Evolutionary conservation across 495 filamentous ascomycete species (phyloP), one percentile per base, ranked within the genome.

Genomic region (Penicillium paradoxum): DNA sequence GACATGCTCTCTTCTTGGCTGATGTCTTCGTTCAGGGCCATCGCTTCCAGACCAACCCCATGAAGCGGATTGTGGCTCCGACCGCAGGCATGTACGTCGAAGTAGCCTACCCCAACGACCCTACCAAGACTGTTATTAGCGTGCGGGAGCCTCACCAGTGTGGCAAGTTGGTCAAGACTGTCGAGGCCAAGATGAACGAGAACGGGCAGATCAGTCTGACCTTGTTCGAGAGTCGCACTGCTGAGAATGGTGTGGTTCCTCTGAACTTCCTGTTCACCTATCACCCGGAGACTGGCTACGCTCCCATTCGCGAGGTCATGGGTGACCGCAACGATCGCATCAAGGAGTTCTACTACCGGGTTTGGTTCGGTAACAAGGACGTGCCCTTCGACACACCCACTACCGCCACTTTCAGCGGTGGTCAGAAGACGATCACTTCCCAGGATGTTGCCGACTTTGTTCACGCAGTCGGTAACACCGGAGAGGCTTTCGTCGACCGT

Each of bases 371-470:
- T 14, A 84, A 90, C 60, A 91, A 93, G 60, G 65, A 78, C 22
- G 79, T 91, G 17, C 88, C 95, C 27, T 90, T 96, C 45, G 85
- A 97, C 59, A 83, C 84, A 9, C 74, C 87, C 13, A 87, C 95
- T 33, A 90, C 89, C 4, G 85, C 86, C 60, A 85, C 83, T 38
- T 98, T 98, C 66, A 88, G 88, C 55, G 93, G 93, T 61, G 95
- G 95, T 55, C 81, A 81, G 55, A 79, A 88, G 30, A 89, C 79
- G 14, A 90, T 98, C 57, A 96, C 90, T 11, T 83, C 83, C 40
- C 87, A 95, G 58, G 91, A 87, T 46, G 96, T 98, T 65, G 92
- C 92, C 49, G 95, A 98, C 73, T 98, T 98, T 58, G 91, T 98
- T 14, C 91, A 98, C 65, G 95, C 93, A 38, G 93, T 98, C 53